These are phyloP conservation scores for Meira miltonrushii DNA, from an alignment of 1,284 basidiomycete genomes.

Conservation along the genomic window DNA sequence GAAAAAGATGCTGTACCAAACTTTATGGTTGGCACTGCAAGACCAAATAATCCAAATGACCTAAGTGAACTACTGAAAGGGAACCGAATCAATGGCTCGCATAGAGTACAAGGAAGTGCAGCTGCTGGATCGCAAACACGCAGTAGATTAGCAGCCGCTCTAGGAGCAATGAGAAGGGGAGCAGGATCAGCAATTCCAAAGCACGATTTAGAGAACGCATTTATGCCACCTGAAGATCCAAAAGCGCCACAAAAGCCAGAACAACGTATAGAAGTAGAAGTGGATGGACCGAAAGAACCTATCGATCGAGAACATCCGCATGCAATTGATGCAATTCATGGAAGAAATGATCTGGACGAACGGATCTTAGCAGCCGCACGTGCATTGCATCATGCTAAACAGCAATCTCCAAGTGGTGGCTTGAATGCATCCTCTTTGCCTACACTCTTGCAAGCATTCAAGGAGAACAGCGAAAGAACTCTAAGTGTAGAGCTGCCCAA, in stretches of 20 bases:
- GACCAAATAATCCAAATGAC: constrained; percentile 31
- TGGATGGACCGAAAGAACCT: constrained; percentile 20
- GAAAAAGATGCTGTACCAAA: constrained; percentile 10
- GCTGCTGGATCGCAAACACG: neutral
- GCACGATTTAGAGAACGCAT: constrained; percentile 9
- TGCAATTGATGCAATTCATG: constrained; percentile 35
- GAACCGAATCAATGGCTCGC: neutral
- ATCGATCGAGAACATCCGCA: constrained; percentile 37
- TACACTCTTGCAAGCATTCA: neutral
- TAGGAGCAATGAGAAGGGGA: constrained; percentile 2
- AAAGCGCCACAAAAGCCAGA: neutral
- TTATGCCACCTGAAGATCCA: neutral
- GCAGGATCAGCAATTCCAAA: constrained; percentile 8
- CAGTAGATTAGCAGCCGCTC: constrained; percentile 2
- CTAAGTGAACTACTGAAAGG: constrained; percentile 28
- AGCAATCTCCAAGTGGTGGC: neutral
- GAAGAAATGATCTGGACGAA: constrained; percentile 41
- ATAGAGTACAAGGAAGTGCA: neutral
- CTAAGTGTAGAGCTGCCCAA: constrained; percentile 46
- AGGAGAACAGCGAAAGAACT: constrained; percentile 22
- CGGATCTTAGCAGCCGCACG: constrained; percentile 32
- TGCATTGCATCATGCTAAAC: constrained; percentile 8
- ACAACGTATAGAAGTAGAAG: constrained; percentile 18
- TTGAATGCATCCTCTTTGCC: neutral
- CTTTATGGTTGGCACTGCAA: constrained; percentile 14